Base-by-base conservation (phyloP, 2,329 filamentous ascomycete species). In the Arthrocladium fulminans region DNA sequence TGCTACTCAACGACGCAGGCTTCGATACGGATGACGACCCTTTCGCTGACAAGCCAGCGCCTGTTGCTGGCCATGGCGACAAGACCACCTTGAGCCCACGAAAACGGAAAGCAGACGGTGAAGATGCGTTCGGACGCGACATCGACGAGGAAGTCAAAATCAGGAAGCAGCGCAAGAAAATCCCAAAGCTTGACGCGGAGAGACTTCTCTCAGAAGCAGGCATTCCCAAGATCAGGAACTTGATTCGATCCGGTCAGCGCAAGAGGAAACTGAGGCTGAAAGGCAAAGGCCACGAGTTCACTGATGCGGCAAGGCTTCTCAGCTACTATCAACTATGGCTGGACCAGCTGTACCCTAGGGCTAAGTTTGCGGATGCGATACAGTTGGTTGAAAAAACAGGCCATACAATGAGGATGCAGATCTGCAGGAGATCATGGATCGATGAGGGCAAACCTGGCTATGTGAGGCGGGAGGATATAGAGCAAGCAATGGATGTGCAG, bases 281-380 rank as follows among this genome's bases (percentile, higher is more conserved):
- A 63, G 92, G 92, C 43, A 97, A 94, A 66, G 90, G 89, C 0
- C 87, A 97, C 63, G 92, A 98, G 82, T 97, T 92, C 66, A 83
- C 84, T 15, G 92, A 98, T 62, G 80, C 88, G 9, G 78, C 83
- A 0, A 80, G 82, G 13, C 75, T 98, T 20, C 74, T 98, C 41
- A 87, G 86, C 20, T 86, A 94, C 63, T 98, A 97, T 63, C 92
- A 97, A 64, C 68, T 95, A 48, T 98, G 92, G 92, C 83, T 98
- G 1, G 90, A 98, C 66, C 88, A 96, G 61, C 73, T 98, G 10
- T 98, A 89, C 61, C 92, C 92, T 10, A 88, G 94, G 61, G 92
- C 90, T 3, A 90, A 88, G 61, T 98, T 98, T 61, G 77, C 86
- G 41, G 92, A 98, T 60, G 92, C 86, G 2, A 72, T 97, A 5